These are phyloP conservation scores for Circinella minor DNA, from an alignment of 371 early-diverging fungal species.

Conservation along the genomic window DNA sequence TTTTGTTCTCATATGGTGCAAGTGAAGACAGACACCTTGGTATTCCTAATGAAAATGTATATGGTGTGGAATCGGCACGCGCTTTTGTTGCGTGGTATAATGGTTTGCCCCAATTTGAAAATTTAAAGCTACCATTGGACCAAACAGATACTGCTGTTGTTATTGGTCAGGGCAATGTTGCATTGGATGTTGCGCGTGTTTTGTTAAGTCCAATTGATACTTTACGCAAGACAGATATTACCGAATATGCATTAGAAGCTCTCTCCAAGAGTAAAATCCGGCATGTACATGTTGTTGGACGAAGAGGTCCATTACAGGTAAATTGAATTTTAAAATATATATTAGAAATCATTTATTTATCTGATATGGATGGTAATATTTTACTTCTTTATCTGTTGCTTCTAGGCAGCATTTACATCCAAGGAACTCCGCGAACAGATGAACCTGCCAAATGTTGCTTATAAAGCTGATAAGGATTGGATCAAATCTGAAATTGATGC, in stretches of 20 bases:
- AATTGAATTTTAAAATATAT: background rate
- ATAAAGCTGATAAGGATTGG: slow-evolving; percentile 63
- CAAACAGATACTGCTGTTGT: slow-evolving; percentile 78
- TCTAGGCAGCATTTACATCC: slow-evolving; percentile 87
- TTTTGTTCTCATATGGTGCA: slow-evolving; percentile 91
- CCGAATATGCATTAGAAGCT: slow-evolving; percentile 74
- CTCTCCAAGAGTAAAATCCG: slow-evolving; percentile 73
- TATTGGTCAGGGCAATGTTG: slow-evolving; percentile 97
- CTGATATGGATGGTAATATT: background rate
- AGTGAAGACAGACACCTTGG: slow-evolving; percentile 72
- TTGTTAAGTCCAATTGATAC: slow-evolving; percentile 77
- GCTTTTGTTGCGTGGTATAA: slow-evolving; percentile 97
- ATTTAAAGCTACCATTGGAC: slow-evolving; percentile 65
- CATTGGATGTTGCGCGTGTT: slow-evolving; percentile 93
- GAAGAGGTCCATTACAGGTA: slow-evolving; percentile 94
- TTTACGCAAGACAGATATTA: slow-evolving; percentile 89
- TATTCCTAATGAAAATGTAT: slow-evolving; percentile 68
- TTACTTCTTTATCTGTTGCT: background rate
- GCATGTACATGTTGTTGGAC: slow-evolving; percentile 87
- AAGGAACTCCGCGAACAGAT: slow-evolving; percentile 97
- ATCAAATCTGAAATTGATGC: slow-evolving; percentile 52
- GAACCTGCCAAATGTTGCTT: slow-evolving; percentile 63
- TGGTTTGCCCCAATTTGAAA: slow-evolving; percentile 74
- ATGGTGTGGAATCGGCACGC: slow-evolving; percentile 79
- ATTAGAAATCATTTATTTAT: no score